Evolutionary conservation across 169 alveolate genomes (phyloP).

Genomic region (Perkinsus chesapeaki): DNA sequence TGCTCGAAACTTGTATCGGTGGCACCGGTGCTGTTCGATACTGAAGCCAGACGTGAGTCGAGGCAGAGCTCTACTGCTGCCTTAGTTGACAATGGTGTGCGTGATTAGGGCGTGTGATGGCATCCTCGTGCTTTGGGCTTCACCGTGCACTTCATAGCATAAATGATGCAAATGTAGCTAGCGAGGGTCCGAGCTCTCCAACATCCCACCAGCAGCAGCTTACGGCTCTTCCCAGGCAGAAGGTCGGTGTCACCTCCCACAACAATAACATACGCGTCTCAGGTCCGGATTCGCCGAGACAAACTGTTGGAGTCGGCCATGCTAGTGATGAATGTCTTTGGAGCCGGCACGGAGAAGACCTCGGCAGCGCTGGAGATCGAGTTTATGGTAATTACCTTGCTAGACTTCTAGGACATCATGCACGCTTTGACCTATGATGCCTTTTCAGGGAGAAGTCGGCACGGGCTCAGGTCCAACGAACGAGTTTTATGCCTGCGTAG

Average conservation of each 20-base stretch:
- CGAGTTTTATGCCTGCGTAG: conserved; percentile 35
- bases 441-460: conserved; percentile 23
- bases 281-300: background rate
- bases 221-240: background rate
- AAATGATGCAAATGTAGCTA: background rate
- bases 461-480: conserved; percentile 39
- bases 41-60: background rate
- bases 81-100: background rate
- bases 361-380: background rate
- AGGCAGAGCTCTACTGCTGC: background rate
- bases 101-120: background rate
- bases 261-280: background rate
- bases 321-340: background rate
- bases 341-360: background rate
- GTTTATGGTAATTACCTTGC: background rate
- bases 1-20: background rate
- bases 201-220: background rate
- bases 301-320: background rate
- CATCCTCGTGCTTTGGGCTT: background rate
- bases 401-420: background rate
- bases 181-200: background rate
- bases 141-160: background rate
- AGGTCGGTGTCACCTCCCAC: too few species aligned
- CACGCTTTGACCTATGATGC: too few species aligned
- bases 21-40: background rate